A percentile compares a stretch with the other conserved stretches of the same genome.
phyloP scores from a whole-genome alignment of 345 rosid species.

The Syzygium aromaticum region DNA sequence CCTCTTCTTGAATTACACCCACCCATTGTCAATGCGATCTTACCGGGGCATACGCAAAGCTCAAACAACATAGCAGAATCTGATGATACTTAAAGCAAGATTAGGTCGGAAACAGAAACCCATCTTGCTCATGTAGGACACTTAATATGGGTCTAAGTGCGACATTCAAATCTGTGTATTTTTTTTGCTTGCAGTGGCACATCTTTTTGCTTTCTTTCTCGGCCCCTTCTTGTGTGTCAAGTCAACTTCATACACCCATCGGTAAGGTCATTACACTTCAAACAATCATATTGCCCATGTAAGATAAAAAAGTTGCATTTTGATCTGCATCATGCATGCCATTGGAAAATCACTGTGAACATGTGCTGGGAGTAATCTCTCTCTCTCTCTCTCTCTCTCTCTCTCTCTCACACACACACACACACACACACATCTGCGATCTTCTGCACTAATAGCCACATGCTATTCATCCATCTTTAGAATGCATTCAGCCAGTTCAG shows the following conservation, averaged over 20 bases:
- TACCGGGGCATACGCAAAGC: neutral
- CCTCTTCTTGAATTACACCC: neutral
- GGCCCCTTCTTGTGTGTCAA: neutral
- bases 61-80: neutral
- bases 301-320: neutral
- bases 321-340: neutral
- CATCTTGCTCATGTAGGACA: neutral
- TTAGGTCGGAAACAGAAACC: neutral
- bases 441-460: neutral
- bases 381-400: neutral
- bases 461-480: neutral
- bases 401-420: neutral
- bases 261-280: neutral
- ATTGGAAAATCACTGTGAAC: neutral
- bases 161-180: neutral
- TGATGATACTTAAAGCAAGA: neutral
- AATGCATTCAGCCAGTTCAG: neutral
- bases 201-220: neutral
- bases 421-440: neutral
- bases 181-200: neutral
- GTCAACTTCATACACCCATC: neutral
- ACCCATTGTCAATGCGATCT: neutral
- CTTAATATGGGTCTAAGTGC: neutral
- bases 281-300: neutral
- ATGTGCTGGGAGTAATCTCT: neutral